Evolutionary conservation across 163 green algal genomes (phyloP).

Genomic region (Scenedesmus sp.): DNA sequence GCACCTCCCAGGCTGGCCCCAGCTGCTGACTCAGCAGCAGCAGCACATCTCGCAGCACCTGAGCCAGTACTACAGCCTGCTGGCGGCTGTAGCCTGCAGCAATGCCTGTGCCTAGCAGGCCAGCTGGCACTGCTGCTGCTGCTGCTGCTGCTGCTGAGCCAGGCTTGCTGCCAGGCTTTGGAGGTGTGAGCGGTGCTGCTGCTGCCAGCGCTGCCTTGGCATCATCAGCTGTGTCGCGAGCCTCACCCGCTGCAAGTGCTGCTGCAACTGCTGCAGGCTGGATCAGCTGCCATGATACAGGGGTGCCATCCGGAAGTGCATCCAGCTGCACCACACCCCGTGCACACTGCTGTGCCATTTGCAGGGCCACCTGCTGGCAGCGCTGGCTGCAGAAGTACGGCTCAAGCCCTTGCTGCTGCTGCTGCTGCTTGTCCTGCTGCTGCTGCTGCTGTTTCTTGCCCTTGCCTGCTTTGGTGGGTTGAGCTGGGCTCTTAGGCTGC

Average conservation of each 20-base stretch:
- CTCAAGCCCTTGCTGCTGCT: neutral
- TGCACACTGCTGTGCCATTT: conserved; percentile 29
- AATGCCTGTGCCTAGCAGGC: conserved; percentile 15
- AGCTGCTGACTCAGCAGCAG: conserved; percentile 26
- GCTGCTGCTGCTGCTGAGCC: conserved; percentile 1
- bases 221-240: neutral
- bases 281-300: conserved; percentile 48
- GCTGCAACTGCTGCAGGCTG: conserved; percentile 42
- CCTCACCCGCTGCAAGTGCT: conserved; percentile 17
- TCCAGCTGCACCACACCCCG: conserved; percentile 42
- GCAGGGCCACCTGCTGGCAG: neutral
- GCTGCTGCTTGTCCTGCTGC: neutral
- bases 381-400: conserved; percentile 26
- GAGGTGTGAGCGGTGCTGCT: neutral
- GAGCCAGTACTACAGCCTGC: conserved; percentile 28
- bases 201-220: conserved; percentile 4
- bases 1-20: conserved; percentile 36
- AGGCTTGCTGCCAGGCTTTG: neutral
- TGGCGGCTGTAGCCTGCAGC: conserved; percentile 13
- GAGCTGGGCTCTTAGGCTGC: neutral
- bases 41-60: conserved; percentile 33
- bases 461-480: neutral
- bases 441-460: neutral
- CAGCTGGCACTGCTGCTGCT: neutral
- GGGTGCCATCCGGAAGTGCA: conserved; percentile 40